phyloP scores from a whole-genome alignment of 768 basidiomycete species.

The Mycena albidolilacea region DNA sequence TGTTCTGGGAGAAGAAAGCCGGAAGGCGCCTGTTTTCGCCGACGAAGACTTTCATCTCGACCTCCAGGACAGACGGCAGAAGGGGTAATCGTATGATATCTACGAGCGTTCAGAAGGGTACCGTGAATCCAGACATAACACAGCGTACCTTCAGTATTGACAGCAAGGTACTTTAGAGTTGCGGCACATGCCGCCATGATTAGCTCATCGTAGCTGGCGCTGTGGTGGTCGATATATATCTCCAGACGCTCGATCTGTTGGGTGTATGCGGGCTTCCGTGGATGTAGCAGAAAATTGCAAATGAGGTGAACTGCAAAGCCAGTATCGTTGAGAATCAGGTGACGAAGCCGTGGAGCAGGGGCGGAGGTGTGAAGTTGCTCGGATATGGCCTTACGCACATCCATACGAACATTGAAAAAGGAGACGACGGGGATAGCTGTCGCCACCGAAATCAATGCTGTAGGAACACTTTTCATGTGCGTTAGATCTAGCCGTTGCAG shows the following conservation, averaged over 20 bases:
- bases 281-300: conserved; percentile 11
- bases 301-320: too few species aligned
- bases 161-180: conserved; percentile 4
- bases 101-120: conserved; percentile 1
- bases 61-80: conserved; percentile 1
- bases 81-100: not conserved
- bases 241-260: conserved; percentile 5
- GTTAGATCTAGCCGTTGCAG: not conserved
- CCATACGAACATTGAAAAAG: not conserved
- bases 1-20: not conserved
- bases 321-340: conserved; percentile 2
- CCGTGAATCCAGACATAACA: not conserved
- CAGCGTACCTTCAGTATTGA: conserved; percentile 16
- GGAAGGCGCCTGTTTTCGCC: not conserved
- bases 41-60: conserved; percentile 18
- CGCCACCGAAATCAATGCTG: conserved; percentile 6
- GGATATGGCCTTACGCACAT: not conserved
- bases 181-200: conserved; percentile 15
- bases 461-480: conserved; percentile 2
- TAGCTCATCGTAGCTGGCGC: conserved; percentile 9
- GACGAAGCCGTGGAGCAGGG: not conserved
- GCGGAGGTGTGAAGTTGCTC: not conserved
- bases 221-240: not conserved
- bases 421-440: conserved; percentile 14
- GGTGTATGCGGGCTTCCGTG: not conserved